These are phyloP conservation scores for Zelopaecilomyces penicillatus DNA, from an alignment of 2,329 filamentous ascomycete genomes.

Conservation along the genomic window DNA sequence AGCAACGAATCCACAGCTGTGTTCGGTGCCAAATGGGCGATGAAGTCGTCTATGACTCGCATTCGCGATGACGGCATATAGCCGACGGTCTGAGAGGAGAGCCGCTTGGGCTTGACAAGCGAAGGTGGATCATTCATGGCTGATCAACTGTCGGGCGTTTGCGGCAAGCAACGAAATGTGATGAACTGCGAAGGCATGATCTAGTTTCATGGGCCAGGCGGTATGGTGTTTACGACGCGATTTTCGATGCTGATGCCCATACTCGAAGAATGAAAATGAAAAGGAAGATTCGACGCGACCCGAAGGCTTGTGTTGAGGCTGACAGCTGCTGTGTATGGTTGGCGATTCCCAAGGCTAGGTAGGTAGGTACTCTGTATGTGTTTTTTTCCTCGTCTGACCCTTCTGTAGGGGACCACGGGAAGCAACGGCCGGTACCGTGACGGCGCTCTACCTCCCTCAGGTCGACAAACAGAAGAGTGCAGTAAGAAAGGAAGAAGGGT, in stretches of 20 bases:
- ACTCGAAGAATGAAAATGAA: constrained; percentile 10
- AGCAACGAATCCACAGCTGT: constrained; percentile 53
- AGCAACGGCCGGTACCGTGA: too few relatives aligned
- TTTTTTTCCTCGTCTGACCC: too few relatives aligned
- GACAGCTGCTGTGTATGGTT: too few relatives aligned
- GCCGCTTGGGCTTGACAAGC: constrained; percentile 25
- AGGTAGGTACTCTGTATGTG: too few relatives aligned
- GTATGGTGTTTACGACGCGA: constrained; percentile 9
- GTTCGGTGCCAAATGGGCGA: constrained; percentile 52
- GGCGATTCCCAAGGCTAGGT: too few relatives aligned
- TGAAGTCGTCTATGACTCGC: constrained; percentile 46
- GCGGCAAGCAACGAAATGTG: constrained; percentile 2
- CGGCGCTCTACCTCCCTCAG: too few relatives aligned
- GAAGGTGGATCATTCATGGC: constrained; percentile 27
- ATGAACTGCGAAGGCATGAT: constrained; percentile 8
- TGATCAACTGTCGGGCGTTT: constrained; percentile 26
- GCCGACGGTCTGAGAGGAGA: constrained; percentile 17
- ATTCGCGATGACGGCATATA: constrained; percentile 37
- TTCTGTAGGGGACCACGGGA: too few relatives aligned
- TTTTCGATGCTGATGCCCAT: constrained; percentile 16
- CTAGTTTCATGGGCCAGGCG: constrained; percentile 11
- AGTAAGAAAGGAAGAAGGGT: too few relatives aligned
- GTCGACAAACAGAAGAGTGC: too few relatives aligned
- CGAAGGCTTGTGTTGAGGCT: not conserved
- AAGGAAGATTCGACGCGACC: not conserved